These are phyloP conservation scores for Glaciozyma martinii DNA, from an alignment of 768 basidiomycete genomes.

Conservation along the genomic window DNA sequence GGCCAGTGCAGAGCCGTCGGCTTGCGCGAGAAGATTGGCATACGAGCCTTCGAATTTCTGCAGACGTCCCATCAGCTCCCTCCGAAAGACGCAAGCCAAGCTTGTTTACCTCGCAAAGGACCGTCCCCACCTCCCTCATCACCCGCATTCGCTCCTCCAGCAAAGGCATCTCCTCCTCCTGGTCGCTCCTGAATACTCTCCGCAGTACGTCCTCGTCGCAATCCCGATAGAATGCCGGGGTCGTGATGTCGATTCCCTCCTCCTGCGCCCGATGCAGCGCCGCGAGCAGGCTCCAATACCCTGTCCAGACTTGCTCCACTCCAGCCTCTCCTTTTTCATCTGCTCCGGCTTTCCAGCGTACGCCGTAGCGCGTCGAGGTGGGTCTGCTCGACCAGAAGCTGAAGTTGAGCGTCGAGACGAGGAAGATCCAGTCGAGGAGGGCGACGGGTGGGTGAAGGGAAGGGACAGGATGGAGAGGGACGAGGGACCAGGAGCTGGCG, in stretches of 20 bases:
- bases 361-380: slow-evolving; percentile 51
- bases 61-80: background rate
- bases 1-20: slow-evolving; percentile 59
- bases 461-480: slow-evolving; percentile 8
- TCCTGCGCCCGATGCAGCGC: slow-evolving; percentile 77
- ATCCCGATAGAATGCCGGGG: slow-evolving; percentile 60
- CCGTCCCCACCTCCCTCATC: slow-evolving; percentile 66
- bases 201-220: slow-evolving; percentile 46
- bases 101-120: slow-evolving; percentile 59
- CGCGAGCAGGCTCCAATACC: slow-evolving; percentile 81
- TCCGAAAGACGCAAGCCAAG: background rate
- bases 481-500: slow-evolving; percentile 3
- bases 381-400: slow-evolving; percentile 78
- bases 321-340: slow-evolving; percentile 38
- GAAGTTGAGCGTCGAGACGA: slow-evolving; percentile 80
- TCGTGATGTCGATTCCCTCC: slow-evolving; percentile 64
- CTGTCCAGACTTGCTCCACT: slow-evolving; percentile 54
- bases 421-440: slow-evolving; percentile 70
- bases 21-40: slow-evolving; percentile 53
- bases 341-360: slow-evolving; percentile 70
- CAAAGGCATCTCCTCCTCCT: slow-evolving; percentile 59
- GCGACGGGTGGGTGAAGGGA: background rate
- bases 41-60: slow-evolving; percentile 66
- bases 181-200: slow-evolving; percentile 39
- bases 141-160: slow-evolving; percentile 61